Conservation (phyloP, 768 basidiomycete genomes). For the Lepiota brunneoincarnata region DNA sequence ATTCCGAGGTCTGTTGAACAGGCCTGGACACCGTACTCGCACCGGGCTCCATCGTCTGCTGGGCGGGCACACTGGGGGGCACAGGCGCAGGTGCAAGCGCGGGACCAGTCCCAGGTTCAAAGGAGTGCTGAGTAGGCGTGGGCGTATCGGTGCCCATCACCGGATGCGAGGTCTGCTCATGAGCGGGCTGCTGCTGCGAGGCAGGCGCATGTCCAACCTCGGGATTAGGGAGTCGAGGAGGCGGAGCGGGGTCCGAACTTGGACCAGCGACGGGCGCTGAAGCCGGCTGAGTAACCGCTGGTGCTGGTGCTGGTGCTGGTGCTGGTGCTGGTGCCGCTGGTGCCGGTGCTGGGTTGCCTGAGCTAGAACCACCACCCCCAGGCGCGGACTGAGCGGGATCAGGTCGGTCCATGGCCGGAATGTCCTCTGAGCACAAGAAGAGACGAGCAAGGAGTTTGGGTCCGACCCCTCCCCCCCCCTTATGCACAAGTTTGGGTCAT, state of each 20-base stretch:
- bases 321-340: neutral
- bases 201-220: neutral
- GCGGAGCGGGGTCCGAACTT: neutral
- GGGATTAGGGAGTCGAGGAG: neutral
- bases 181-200: neutral
- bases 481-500: neutral
- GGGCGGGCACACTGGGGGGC: no score
- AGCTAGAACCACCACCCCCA: constrained; percentile 2
- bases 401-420: neutral
- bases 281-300: neutral
- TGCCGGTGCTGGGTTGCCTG: neutral
- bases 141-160: no score
- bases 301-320: neutral
- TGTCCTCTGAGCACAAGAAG: neutral
- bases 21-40: neutral
- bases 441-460: no score
- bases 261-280: neutral
- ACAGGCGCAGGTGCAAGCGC: neutral
- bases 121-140: neutral
- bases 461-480: neutral
- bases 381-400: neutral
- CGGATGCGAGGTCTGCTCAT: neutral
- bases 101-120: neutral
- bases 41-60: no score
- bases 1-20: neutral